Conservation (phyloP, 1,284 basidiomycete genomes). For the Cryptococcus sp. region DNA sequence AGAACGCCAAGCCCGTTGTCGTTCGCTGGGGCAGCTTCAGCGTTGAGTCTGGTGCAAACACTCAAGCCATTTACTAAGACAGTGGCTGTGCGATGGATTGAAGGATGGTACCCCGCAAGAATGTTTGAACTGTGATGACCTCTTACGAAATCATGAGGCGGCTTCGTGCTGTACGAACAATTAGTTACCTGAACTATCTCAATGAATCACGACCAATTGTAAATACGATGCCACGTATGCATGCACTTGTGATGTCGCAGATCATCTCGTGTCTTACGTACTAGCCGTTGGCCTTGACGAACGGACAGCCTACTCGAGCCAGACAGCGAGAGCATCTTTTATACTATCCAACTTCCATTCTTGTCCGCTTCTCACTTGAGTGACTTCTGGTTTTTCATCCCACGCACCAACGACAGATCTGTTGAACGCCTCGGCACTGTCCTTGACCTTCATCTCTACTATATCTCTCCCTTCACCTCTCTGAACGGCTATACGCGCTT, state of each 20-base stretch:
- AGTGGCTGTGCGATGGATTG: too few relatives aligned
- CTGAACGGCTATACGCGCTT: conserved; percentile 4
- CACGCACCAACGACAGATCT: conserved; percentile 12
- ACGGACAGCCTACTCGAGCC: conserved; percentile 12
- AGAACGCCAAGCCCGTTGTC: not conserved
- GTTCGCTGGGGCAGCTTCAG: too few relatives aligned
- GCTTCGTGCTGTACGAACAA: too few relatives aligned
- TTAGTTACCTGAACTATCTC: not conserved
- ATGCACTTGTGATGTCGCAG: not conserved
- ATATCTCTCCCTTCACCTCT: conserved; percentile 4
- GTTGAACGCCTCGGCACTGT: conserved; percentile 26
- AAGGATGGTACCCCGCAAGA: too few relatives aligned
- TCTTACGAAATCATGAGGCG: too few relatives aligned
- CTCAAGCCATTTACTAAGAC: too few relatives aligned
- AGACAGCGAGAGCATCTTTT: conserved; percentile 25
- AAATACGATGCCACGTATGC: not conserved
- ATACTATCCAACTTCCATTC: conserved; percentile 37
- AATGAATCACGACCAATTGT: not conserved
- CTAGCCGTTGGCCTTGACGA: too few relatives aligned
- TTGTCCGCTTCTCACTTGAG: not conserved
- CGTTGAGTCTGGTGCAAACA: too few relatives aligned
- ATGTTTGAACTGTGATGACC: too few relatives aligned
- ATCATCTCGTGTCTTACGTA: too few relatives aligned
- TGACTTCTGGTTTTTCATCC: conserved; percentile 14
- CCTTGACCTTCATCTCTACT: conserved; percentile 25